phyloP scores from a whole-genome alignment of 2,329 filamentous ascomycete species.

The Curvularia hawaiiensis region DNA sequence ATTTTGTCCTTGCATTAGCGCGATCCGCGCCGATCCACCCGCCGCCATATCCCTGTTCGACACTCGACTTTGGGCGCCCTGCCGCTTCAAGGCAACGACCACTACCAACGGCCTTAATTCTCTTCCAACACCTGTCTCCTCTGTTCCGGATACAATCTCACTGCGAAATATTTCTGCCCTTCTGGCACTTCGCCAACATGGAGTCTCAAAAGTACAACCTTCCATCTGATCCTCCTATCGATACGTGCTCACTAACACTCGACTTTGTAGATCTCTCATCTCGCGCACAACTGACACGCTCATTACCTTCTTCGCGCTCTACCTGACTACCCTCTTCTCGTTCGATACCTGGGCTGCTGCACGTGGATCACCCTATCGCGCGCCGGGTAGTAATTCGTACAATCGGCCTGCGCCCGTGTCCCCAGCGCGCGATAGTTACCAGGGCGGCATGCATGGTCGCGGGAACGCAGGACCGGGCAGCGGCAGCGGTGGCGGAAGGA shows the following conservation, averaged over 20 bases:
- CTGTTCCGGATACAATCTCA: background rate
- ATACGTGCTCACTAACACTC: background rate
- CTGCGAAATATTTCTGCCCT: background rate
- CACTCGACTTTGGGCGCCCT: conserved; percentile 1
- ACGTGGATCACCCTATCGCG: conserved; percentile 39
- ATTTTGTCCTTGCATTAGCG: conserved; percentile 26
- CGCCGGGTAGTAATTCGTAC: conserved; percentile 26
- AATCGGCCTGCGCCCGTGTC: conserved; percentile 29
- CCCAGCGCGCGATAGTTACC: conserved; percentile 34
- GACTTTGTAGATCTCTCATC: conserved; percentile 4
- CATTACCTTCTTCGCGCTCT: conserved; percentile 45
- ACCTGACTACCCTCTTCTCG: conserved; percentile 48
- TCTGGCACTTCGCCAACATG: conserved; percentile 1
- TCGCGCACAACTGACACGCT: conserved; percentile 26
- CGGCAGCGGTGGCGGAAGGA: conserved; percentile 13
- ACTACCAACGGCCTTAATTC: background rate
- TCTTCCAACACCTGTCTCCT: background rate
- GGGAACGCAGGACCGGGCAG: conserved; percentile 28
- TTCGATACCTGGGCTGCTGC: conserved; percentile 46
- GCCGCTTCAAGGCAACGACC: conserved; percentile 11
- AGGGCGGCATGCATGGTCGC: conserved; percentile 38
- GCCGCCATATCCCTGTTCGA: conserved; percentile 15
- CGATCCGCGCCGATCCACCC: conserved; percentile 7
- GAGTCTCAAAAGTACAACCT: conserved; percentile 8
- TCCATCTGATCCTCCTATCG: background rate